phyloP scores from a whole-genome alignment of 257 asterid genomes.

The Solanum clarkiae region DNA sequence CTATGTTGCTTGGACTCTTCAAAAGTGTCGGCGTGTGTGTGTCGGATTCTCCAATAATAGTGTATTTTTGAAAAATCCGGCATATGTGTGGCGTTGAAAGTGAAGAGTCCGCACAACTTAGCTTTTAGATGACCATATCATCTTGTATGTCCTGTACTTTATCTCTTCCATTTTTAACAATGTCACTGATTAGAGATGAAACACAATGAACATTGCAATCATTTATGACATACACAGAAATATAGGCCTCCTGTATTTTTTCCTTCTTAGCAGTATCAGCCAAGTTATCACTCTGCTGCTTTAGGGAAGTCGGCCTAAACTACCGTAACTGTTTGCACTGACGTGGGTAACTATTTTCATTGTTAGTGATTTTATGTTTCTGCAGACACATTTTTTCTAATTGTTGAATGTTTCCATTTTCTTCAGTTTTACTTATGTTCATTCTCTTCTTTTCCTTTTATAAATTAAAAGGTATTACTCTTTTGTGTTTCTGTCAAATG shows the following conservation, averaged over 20 bases:
- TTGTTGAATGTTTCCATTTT: not conserved
- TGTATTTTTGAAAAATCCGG: too few species aligned
- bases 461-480: not conserved
- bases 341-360: not conserved
- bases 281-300: not conserved
- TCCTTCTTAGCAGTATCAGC: not conserved
- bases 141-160: not conserved
- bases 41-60: too few species aligned
- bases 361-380: not conserved
- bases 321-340: not conserved
- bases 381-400: not conserved
- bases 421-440: not conserved
- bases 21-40: too few species aligned
- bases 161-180: not conserved
- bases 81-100: too few species aligned
- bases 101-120: too few species aligned
- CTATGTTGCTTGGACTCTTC: not conserved
- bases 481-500: not conserved
- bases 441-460: not conserved
- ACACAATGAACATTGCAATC: not conserved
- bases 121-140: not conserved
- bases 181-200: not conserved
- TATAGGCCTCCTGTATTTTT: not conserved
- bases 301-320: not conserved
- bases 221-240: not conserved